Conservation (phyloP, 202 grass and related monocot species). For the Hordeum pubiflorum region DNA sequence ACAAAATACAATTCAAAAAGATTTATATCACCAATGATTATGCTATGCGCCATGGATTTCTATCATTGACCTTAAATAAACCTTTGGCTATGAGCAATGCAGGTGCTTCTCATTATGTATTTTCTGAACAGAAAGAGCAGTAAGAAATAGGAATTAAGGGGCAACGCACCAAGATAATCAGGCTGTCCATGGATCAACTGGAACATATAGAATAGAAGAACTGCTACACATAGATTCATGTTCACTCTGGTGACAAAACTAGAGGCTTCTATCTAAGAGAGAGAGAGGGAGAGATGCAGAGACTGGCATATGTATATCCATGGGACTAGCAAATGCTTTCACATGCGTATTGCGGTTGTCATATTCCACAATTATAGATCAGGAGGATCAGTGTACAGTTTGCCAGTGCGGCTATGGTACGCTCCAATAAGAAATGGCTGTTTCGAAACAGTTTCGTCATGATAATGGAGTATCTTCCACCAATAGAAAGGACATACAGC, state of each 20-base stretch:
- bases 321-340: not conserved
- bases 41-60: no score
- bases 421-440: no score
- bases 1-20: not conserved
- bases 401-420: no score
- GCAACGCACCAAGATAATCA: constrained; percentile 3
- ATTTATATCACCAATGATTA: no score
- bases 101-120: no score
- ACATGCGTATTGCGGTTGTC: not conserved
- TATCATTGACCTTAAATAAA: no score
- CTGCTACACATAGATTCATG: constrained; percentile 1
- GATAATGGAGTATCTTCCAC: not conserved
- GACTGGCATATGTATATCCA: not conserved
- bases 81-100: no score
- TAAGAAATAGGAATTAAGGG: no score
- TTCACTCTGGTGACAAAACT: not conserved
- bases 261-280: not conserved
- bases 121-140: no score
- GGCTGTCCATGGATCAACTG: constrained; percentile 21
- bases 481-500: not conserved
- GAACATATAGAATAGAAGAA: constrained; percentile 30
- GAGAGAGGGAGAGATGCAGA: not conserved
- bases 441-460: no score
- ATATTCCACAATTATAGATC: no score
- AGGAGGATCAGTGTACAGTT: no score